Conservation (phyloP, 2,329 filamentous ascomycete genomes). For the Apiospora sp. region DNA sequence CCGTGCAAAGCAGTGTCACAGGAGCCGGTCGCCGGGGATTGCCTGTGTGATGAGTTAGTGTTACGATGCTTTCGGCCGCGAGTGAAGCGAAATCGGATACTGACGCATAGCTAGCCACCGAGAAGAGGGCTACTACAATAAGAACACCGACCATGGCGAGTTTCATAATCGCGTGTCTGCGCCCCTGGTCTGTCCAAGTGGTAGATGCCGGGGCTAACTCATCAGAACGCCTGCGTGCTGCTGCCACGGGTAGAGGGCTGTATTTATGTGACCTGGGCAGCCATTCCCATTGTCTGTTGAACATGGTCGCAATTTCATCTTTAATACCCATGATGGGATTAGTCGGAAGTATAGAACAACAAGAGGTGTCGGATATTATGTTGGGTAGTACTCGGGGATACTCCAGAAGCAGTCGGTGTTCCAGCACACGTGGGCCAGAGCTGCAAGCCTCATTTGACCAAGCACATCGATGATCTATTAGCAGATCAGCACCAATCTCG, state of each 20-base stretch:
- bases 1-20: slow-evolving; percentile 65
- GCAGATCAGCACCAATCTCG: not conserved
- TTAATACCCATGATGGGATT: slow-evolving; percentile 16
- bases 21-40: slow-evolving; percentile 36
- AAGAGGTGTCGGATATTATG: not conserved
- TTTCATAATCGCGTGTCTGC: slow-evolving; percentile 27
- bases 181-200: slow-evolving; percentile 6
- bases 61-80: not conserved
- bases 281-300: not conserved
- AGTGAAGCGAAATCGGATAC: not conserved
- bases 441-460: slow-evolving; percentile 2
- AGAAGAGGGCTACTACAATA: slow-evolving; percentile 23
- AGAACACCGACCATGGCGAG: slow-evolving; percentile 25
- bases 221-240: not conserved
- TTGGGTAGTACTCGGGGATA: not conserved
- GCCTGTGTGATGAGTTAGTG: slow-evolving; percentile 29
- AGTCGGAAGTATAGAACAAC: not conserved
- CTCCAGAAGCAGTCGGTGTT: not conserved
- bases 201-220: not conserved
- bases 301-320: slow-evolving; percentile 1
- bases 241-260: slow-evolving; percentile 27
- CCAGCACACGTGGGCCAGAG: not conserved
- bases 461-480: not conserved
- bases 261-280: slow-evolving; percentile 26
- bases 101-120: slow-evolving; percentile 26